Conservation (phyloP, 2,329 filamentous ascomycete genomes). For the Geoglossum cookeanum region DNA sequence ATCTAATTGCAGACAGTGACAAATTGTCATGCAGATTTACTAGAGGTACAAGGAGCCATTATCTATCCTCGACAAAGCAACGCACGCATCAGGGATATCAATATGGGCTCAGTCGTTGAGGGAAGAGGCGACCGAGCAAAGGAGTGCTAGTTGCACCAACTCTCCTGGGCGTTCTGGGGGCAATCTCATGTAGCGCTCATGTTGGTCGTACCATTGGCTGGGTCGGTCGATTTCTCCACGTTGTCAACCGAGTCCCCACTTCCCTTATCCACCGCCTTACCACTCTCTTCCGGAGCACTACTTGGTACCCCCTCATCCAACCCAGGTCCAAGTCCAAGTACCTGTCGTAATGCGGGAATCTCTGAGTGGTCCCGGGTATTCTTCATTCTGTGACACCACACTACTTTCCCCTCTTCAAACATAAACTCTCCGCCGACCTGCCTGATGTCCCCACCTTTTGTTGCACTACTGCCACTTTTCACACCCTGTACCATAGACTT, state of each 20-base stretch:
- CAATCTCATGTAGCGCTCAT: neutral
- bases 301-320: conserved; percentile 24
- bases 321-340: conserved; percentile 20
- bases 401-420: conserved; percentile 40
- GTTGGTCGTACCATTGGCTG: neutral
- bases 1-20: neutral
- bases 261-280: neutral
- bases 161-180: neutral
- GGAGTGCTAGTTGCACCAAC: neutral
- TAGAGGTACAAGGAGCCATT: neutral
- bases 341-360: conserved; percentile 35
- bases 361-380: conserved; percentile 63
- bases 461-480: conserved; percentile 35
- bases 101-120: neutral
- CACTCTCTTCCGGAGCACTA: neutral
- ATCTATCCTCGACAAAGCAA: neutral
- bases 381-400: conserved; percentile 69
- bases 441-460: conserved; percentile 42
- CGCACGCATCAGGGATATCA: neutral
- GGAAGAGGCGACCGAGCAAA: neutral
- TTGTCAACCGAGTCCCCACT: neutral
- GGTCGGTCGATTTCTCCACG: neutral
- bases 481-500: conserved; percentile 40
- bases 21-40: neutral
- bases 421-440: conserved; percentile 64